phyloP scores from a whole-genome alignment of 148 eudicot genomes.

The Polygonum maritimum region DNA sequence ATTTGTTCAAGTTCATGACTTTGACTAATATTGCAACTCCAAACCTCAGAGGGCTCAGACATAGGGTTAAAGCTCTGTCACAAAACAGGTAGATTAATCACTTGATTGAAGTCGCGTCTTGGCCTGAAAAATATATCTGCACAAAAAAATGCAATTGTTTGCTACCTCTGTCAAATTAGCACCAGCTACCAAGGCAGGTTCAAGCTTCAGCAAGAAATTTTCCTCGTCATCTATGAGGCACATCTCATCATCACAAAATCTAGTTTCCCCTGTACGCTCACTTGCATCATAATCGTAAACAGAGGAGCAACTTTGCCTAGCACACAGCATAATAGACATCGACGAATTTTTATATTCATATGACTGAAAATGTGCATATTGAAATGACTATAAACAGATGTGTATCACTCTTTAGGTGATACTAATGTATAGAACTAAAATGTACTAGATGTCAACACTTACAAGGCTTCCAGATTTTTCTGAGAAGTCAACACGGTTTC shows the following conservation, averaged over 20 bases:
- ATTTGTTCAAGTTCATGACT: slow-evolving; percentile 18
- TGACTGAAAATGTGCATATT: slow-evolving; percentile 6
- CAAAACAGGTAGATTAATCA: background rate
- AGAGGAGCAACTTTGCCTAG: slow-evolving; percentile 22
- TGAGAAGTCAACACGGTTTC: slow-evolving; percentile 12
- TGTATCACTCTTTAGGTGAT: background rate
- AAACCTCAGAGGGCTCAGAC: slow-evolving; percentile 34
- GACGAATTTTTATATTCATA: slow-evolving; percentile 19
- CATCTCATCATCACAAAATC: slow-evolving; percentile 29
- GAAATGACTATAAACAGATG: slow-evolving; percentile 12
- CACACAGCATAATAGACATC: slow-evolving; percentile 19
- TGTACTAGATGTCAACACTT: slow-evolving; percentile 14
- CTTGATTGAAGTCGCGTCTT: background rate
- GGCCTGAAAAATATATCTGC: background rate
- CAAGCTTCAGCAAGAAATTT: slow-evolving; percentile 11
- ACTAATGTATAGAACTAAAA: background rate
- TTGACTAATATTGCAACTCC: slow-evolving; percentile 24
- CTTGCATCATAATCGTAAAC: slow-evolving; percentile 14
- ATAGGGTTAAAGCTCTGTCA: slow-evolving; percentile 36
- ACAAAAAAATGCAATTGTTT: background rate
- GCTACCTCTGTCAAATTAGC: background rate
- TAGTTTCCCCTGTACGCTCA: slow-evolving; percentile 15
- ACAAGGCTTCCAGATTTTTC: slow-evolving; percentile 19
- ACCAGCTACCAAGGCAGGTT: background rate
- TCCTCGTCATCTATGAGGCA: slow-evolving; percentile 40